phyloP scores from a whole-genome alignment of 768 basidiomycete genomes.

The Agaricus subrufescens region DNA sequence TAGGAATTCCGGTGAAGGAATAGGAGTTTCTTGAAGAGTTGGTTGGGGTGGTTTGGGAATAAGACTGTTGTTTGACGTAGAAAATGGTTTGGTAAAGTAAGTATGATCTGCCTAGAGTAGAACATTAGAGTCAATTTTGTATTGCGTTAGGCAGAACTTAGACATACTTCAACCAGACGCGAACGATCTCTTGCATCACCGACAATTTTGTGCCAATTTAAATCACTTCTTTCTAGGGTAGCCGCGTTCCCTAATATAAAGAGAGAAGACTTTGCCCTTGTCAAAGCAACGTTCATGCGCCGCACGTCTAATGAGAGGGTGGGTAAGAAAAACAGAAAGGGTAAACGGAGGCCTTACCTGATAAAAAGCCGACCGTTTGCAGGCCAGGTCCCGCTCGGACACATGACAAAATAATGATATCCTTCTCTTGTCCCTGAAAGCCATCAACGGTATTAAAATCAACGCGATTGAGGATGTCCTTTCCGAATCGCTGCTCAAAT shows the following conservation, averaged over 20 bases:
- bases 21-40: neutral
- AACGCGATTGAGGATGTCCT: conserved; percentile 61
- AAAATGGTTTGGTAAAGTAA: conserved; percentile 17
- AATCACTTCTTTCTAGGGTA: conserved; percentile 84
- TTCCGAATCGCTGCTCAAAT: conserved; percentile 71
- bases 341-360: conserved; percentile 39
- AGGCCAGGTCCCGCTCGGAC: conserved; percentile 90
- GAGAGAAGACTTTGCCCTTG: conserved; percentile 91
- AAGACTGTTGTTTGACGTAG: neutral
- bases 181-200: conserved; percentile 66
- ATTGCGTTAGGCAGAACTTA: neutral
- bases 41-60: neutral
- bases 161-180: conserved; percentile 58
- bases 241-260: conserved; percentile 90
- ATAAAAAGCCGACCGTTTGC: conserved; percentile 81
- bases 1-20: neutral
- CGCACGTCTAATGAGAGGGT: conserved; percentile 49
- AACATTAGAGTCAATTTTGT: conserved; percentile 12
- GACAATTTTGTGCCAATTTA: conserved; percentile 75
- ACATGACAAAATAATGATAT: conserved; percentile 95
- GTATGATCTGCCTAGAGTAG: conserved; percentile 19
- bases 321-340: neutral
- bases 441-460: conserved; percentile 99
- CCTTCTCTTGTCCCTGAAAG: conserved; percentile 99
- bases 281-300: conserved; percentile 98